Conservation (phyloP, 495 filamentous ascomycete species). For the Penicillium bialowiezense region DNA sequence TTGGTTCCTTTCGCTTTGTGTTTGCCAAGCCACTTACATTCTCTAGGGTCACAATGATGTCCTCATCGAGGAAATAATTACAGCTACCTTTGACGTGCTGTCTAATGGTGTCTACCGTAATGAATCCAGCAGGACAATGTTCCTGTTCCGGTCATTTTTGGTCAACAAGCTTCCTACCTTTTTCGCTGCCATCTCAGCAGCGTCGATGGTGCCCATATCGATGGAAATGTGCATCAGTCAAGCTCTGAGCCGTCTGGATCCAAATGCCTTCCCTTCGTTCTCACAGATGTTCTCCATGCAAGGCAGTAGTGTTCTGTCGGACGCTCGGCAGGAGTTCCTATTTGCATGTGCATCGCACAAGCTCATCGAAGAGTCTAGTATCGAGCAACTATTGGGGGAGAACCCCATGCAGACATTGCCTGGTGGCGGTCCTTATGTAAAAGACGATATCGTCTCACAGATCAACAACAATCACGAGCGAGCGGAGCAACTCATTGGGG, state of each 20-base stretch:
- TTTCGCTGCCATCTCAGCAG: conserved; percentile 58
- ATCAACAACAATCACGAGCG: conserved; percentile 69
- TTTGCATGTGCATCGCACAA: conserved; percentile 87
- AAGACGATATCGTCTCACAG: conserved; percentile 71
- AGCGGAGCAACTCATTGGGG: conserved; percentile 68
- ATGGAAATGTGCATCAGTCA: conserved; percentile 77
- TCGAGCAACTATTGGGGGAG: conserved; percentile 79
- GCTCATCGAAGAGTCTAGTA: conserved; percentile 72
- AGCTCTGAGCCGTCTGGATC: conserved; percentile 72
- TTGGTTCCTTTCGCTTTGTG: too few species aligned
- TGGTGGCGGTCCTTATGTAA: conserved; percentile 67
- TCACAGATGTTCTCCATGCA: conserved; percentile 78
- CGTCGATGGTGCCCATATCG: conserved; percentile 63
- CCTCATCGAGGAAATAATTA: conserved; percentile 76
- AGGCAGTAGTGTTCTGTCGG: conserved; percentile 69
- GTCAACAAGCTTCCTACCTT: conserved; percentile 90
- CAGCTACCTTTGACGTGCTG: conserved; percentile 84
- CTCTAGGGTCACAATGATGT: conserved; percentile 66
- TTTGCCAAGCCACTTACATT: not conserved
- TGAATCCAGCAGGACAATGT: conserved; percentile 67
- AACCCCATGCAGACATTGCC: conserved; percentile 81
- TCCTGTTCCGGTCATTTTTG: conserved; percentile 83
- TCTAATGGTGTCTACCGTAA: conserved; percentile 81
- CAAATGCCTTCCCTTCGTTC: conserved; percentile 75
- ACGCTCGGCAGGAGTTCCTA: conserved; percentile 86